These are phyloP conservation scores for Allomyces macrogynus DNA, from an alignment of 192 early-diverging fungal genomes.

Conservation along the genomic window DNA sequence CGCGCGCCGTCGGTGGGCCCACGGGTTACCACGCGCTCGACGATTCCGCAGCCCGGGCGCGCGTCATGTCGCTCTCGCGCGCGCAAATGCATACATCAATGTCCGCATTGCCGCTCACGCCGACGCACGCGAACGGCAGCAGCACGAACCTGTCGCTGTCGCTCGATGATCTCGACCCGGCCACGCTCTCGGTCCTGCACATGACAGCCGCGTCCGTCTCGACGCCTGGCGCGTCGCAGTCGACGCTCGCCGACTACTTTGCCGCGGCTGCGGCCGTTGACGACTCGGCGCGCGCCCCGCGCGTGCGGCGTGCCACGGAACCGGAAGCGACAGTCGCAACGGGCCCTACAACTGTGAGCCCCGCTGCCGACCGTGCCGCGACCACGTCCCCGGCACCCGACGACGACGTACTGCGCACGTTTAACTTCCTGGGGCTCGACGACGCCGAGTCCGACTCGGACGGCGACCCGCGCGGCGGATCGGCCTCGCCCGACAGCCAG, in stretches of 20 bases:
- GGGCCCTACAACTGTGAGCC: background rate
- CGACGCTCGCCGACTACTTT: background rate
- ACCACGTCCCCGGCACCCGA: background rate
- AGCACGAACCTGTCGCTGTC: background rate
- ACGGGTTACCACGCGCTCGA: background rate
- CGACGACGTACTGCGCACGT: background rate
- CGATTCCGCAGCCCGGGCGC: background rate
- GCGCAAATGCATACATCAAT: background rate
- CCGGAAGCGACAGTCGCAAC: background rate
- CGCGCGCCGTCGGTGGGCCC: constrained; percentile 7
- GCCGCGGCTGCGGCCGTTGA: background rate
- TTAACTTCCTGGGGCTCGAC: background rate
- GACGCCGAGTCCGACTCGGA: background rate
- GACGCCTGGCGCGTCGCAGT: too few relatives aligned
- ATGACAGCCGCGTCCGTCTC: too few relatives aligned
- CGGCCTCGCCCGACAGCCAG: background rate
- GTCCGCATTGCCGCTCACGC: background rate
- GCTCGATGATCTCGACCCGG: background rate
- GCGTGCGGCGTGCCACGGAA: background rate
- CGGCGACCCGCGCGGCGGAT: background rate
- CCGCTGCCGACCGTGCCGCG: background rate
- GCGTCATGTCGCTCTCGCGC: background rate
- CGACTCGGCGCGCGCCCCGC: background rate
- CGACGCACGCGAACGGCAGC: background rate
- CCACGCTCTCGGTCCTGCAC: background rate